Conservation (phyloP, 257 asterid genomes). For the Paulownia fortunei region DNA sequence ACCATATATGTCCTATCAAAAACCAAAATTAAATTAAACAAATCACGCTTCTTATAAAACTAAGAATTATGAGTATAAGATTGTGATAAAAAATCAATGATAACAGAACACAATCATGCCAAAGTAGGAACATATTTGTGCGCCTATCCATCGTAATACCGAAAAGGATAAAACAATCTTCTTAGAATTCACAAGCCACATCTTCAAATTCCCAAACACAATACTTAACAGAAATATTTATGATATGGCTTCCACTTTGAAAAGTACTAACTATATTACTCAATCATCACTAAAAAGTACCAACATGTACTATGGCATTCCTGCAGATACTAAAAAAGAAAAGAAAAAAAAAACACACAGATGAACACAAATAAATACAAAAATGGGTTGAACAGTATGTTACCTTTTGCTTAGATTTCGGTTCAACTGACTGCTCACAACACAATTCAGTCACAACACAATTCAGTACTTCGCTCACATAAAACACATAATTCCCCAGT, state of each 20-base stretch:
- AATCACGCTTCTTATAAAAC: background rate
- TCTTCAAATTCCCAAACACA: background rate
- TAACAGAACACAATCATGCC: background rate
- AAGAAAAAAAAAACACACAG: background rate
- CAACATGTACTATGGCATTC: background rate
- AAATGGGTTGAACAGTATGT: background rate
- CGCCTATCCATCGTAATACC: background rate
- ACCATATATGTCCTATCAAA: background rate
- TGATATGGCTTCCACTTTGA: background rate
- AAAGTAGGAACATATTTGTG: background rate
- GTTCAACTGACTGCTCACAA: constrained; percentile 2
- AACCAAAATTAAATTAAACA: background rate
- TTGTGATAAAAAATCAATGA: background rate
- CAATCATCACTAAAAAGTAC: background rate
- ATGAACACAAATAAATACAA: background rate
- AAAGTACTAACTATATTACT: background rate
- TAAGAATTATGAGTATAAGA: background rate
- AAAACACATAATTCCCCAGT: background rate
- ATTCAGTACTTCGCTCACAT: constrained; percentile 8
- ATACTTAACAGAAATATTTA: background rate
- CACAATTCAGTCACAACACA: constrained; percentile 20
- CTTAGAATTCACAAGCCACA: background rate
- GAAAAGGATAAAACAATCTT: background rate
- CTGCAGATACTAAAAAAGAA: background rate
- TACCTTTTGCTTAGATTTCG: background rate